Evolutionary conservation across 129 eudicot genomes (phyloP).

Genomic region (Centaurea solstitialis): DNA sequence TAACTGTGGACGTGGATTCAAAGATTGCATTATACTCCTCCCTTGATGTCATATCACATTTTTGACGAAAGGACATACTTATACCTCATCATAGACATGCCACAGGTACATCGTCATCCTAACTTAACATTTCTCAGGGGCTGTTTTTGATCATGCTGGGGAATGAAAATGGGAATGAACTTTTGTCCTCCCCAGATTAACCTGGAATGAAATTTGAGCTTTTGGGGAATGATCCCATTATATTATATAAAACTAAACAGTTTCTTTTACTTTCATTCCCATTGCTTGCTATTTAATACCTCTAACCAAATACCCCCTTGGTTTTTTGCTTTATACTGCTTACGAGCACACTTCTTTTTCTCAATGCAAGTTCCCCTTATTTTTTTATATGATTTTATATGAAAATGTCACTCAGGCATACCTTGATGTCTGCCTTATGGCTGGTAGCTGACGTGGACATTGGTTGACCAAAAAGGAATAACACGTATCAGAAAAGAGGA

Average conservation of each 20-base stretch:
- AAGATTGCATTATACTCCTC: conserved; percentile 7
- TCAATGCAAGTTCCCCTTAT: background rate
- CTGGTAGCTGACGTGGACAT: conserved; percentile 13
- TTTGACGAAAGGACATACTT: conserved; percentile 6
- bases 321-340: conserved; percentile 16
- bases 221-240: no score
- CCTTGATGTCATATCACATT: background rate
- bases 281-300: no score
- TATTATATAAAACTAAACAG: no score
- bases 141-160: no score
- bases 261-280: no score
- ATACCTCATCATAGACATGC: background rate
- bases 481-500: background rate
- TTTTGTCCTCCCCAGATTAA: no score
- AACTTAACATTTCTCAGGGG: background rate
- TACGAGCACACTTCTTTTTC: conserved; percentile 1
- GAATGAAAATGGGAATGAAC: no score
- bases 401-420: conserved; percentile 10
- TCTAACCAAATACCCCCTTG: background rate
- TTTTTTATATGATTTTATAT: conserved; percentile 7
- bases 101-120: conserved; percentile 18
- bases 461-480: background rate
- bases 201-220: no score
- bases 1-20: background rate
- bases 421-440: conserved; percentile 14